Base-by-base conservation (phyloP, 129 eudicot species). In the sunflower (Helianthus annuus) region DNA sequence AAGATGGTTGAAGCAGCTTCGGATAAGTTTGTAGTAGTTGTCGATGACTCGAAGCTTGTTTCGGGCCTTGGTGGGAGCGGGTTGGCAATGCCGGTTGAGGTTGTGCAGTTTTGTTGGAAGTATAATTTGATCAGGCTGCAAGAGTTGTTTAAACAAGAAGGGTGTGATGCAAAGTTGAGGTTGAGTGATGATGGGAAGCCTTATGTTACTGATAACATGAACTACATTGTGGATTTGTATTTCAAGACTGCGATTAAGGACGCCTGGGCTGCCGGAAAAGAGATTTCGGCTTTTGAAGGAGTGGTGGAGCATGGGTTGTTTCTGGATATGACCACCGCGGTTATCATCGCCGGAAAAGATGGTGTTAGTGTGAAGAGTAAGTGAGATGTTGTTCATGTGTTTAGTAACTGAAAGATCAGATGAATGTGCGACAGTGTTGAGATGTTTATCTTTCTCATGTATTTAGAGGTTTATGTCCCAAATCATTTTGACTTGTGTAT, bases 221-320 rank as follows among this genome's bases (percentile, higher is more conserved):
- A 93, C 42, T 93, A 89, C 57, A 93, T 93, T 62, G 92, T 93
- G 69, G 98, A 93, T 76, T 83, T 93, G 90, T 93, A 93, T 79
- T 90, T 83, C 72, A 80, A 85, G 86, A 93, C 88, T 45, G 92
- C 97, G 15, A 93, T 93, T 15, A 87, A 76, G 82, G 98, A 93
- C 32, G 85, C 95, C 0, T 74, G 53, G 42, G 85, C 89, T 0
- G 97, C 97, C 0, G 97, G 98, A 48, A 80, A 75, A 78, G 97
- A 87, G 86, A 93, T 89, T 48, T 76, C 89, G 11, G 36, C 84
- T 6, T 72, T 93, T 49, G 97, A 89, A 78, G 98, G 98, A 15
- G 98, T 93, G 64, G 97, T 93, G 79, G 98, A 93, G 56, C 98
- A 93, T 78, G 98, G 98, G 17, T 81, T 93, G 97, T 93, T 93